Evolutionary conservation across 2,329 filamentous ascomycete species (phyloP), one percentile per base, ranked within the genome.

Genomic region (Didymella arachidicola): DNA sequence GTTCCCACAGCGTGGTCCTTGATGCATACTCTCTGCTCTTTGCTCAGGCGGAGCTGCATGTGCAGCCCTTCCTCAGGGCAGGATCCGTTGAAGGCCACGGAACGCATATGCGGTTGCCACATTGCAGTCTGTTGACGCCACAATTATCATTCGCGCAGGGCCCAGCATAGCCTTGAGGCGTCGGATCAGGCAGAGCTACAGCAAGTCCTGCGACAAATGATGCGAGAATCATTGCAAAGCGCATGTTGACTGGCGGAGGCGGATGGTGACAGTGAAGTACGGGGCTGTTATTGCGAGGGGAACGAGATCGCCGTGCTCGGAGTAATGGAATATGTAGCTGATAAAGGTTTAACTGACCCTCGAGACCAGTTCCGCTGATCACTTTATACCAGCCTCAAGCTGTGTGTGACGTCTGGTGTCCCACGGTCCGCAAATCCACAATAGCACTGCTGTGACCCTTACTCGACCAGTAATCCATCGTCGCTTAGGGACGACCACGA

Each of bases 121-220:
- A 60, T 11, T 49, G 19, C 0, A 25, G 29, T 12, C 53, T 46
- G 7, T 26, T 60, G 18, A 41, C 53, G 32, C 58, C 58, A 16
- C 58, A 60, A 4, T 57, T 56, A 7, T 53, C 32, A 4, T 29
- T 36, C 4, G 47, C 30, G 30, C 58, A 60, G 27, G 63, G 61
- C 7, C 64, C 64, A 3, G 62, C 53, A 29, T 64, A 66, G 12
- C 59, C 62, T 43, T 64, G 64, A n/a, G 64, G 64, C 3, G 53
- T 48, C 2, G 64, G 64, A 26, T 66, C 64, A 12, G 64, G 62
- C 7, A 64, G 32, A 4, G 64, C 64, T 7, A 49, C 12, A 1
- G 61, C 57, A 36, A 64, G 22, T 41, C 57, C 51, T 18, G 30
- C 41, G 6, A 59, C 14, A 2, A 52, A 14, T 5, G 57, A 43